A percentile compares a stretch with the other conserved stretches of the same genome.
phyloP scores from a whole-genome alignment of 2,329 filamentous ascomycete genomes.

The Tolypocladium endophyticum region DNA sequence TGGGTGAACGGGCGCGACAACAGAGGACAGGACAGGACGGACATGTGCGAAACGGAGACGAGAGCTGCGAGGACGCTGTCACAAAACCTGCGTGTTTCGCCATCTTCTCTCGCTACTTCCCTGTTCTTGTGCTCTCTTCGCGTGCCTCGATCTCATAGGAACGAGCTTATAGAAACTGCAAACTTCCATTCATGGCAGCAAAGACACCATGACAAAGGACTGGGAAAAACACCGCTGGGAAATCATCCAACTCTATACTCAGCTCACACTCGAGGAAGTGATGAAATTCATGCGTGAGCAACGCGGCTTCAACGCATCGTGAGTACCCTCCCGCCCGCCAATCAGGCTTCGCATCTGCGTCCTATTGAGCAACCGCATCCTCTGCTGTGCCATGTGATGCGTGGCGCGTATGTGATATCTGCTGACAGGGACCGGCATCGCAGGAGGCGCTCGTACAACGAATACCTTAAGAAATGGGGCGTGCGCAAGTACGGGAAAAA shows the following conservation, averaged over 20 bases:
- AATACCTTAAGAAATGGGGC: slow-evolving; percentile 35
- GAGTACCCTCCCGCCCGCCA: neutral
- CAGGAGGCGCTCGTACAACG: slow-evolving; percentile 35
- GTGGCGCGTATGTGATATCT: neutral
- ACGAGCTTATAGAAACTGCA: neutral
- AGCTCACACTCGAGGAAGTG: slow-evolving; percentile 29
- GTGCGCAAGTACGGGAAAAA: slow-evolving; percentile 37
- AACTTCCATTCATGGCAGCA: neutral
- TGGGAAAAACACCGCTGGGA: slow-evolving; percentile 26
- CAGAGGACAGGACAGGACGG: no score
- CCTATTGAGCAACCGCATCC: neutral
- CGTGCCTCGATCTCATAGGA: neutral
- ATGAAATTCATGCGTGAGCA: slow-evolving; percentile 24
- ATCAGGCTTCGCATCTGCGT: neutral
- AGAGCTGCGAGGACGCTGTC: no score
- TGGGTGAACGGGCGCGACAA: neutral
- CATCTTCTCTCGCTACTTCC: neutral
- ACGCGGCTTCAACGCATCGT: neutral
- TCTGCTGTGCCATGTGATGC: neutral
- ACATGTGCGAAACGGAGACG: neutral
- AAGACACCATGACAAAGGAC: slow-evolving; percentile 1
- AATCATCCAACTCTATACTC: slow-evolving; percentile 30
- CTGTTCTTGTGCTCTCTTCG: neutral
- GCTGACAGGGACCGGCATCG: neutral
- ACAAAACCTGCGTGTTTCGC: neutral